Evolutionary conservation across 805 yeast species (phyloP).

Genomic region (Myxozyma melibiosi): DNA sequence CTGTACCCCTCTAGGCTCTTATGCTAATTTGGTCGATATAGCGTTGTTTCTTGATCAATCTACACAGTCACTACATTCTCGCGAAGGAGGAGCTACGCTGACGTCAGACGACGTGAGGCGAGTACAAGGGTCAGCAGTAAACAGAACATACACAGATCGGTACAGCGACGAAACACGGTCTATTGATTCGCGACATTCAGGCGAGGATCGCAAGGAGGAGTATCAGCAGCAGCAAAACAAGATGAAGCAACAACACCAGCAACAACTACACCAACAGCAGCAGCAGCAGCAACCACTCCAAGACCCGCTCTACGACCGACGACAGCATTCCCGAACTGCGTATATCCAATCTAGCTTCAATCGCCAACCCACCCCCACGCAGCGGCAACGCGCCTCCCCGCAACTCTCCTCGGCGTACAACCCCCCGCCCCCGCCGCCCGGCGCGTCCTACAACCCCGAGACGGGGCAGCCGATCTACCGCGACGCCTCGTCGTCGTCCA

Average conservation of each 20-base stretch:
- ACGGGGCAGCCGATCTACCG: no score
- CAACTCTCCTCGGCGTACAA: background rate
- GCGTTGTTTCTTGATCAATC: conserved; percentile 11
- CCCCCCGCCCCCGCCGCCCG: background rate
- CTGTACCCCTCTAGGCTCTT: background rate
- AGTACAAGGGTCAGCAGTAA: no score
- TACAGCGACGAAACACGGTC: conserved; percentile 2
- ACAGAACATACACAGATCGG: no score
- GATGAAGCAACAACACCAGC: background rate
- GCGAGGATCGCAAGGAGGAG: background rate
- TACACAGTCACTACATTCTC: background rate
- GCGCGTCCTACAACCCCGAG: background rate
- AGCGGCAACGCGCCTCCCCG: background rate
- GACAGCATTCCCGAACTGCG: conserved; percentile 4
- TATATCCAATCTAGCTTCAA: conserved; percentile 11
- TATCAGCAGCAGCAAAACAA: background rate
- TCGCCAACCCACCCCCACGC: background rate
- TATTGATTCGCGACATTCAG: conserved; percentile 8
- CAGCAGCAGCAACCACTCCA: background rate
- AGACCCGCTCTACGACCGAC: background rate
- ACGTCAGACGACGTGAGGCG: conserved; percentile 4
- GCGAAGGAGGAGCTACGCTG: conserved; percentile 4
- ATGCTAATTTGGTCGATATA: background rate
- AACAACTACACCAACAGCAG: background rate
- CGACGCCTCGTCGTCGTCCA: conserved; percentile 2